phyloP scores from a whole-genome alignment of 208 protist species.

The Balamuthia mandrillaris region DNA sequence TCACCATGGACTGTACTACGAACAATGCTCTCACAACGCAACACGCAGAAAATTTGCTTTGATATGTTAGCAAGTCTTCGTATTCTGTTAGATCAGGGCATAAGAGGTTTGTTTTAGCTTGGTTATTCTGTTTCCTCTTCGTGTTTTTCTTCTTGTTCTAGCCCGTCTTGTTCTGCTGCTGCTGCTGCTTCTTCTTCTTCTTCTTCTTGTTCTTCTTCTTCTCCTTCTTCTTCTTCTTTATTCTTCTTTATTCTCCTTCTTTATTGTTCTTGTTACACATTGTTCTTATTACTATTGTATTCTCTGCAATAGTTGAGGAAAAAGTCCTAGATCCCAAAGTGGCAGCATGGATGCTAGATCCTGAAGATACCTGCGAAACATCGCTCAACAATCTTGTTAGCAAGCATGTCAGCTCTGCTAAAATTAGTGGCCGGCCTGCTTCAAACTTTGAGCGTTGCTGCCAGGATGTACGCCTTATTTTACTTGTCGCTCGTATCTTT shows the following conservation, averaged over 20 bases:
- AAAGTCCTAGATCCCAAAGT: slow-evolving; percentile 3
- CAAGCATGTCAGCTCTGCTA: background rate
- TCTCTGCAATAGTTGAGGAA: background rate
- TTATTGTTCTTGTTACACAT: no score
- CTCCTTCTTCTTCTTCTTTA: no score
- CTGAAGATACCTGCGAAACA: slow-evolving; percentile 11
- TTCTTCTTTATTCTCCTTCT: no score
- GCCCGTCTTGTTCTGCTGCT: no score
- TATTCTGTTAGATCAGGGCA: background rate
- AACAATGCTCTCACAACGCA: background rate
- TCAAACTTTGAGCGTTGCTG: background rate
- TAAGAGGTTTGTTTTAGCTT: no score
- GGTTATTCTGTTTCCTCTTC: no score
- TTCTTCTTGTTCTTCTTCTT: no score
- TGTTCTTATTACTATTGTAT: background rate
- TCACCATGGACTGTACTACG: background rate
- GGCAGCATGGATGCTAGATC: slow-evolving; percentile 13
- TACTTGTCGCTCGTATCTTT: background rate
- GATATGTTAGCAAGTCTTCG: background rate
- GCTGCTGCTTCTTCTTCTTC: no score
- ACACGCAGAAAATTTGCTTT: background rate
- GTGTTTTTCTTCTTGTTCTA: no score
- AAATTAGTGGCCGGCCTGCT: background rate
- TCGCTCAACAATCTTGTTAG: background rate
- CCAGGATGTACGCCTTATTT: background rate